Base-by-base conservation (phyloP, 202 grass and related monocot species). In the Panicum virgatum region DNA sequence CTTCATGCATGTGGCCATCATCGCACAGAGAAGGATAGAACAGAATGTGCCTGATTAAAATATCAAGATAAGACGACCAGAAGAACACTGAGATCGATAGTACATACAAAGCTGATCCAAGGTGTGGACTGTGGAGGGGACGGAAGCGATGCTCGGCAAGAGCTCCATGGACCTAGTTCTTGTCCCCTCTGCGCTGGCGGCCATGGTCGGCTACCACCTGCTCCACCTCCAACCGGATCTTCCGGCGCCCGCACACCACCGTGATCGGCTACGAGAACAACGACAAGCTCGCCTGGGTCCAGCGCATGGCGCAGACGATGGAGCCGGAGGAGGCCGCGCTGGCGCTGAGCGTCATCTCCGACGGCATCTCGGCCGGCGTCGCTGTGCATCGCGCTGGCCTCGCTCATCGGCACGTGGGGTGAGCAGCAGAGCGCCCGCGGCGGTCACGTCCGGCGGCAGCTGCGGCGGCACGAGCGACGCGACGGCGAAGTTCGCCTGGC, bases 341-440 rank as follows among this genome's bases (percentile, higher is more conserved):
- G 44, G 86, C 78, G 19, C 70, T 94, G 73, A 48, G 72, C 34
- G 86, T 94, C 12, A 87, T 94, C 73, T 72, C 92, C 0, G 87
- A 86, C 83, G 88, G 39, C 84, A 79, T 89, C 68, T 86, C 86
- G 46, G 92, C 81, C 89, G 52, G 92, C 92, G 42, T 91, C 92
- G 34, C 84, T 94, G 13, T 89, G 83, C 84, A 89, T 91, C 66
- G 84, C 86, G 15, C 73, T 94, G 67, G 71, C 89, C 5, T 91
- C 89, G 62, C 86, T 94, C 30, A 85, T 94, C 83, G 92, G 80
- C 18, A 80, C 89, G 8, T 94, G n/a, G 84, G 88, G 81, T 84
- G 26, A 88, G 86, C 75, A 65, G 66, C 74, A 27, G n/a, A n/a
- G n/a, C n/a, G n/a, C n/a, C n/a, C n/a, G n/a, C n/a, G n/a, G n/a